phyloP scores from a whole-genome alignment of 768 basidiomycete genomes.

The Mycena pura region DNA sequence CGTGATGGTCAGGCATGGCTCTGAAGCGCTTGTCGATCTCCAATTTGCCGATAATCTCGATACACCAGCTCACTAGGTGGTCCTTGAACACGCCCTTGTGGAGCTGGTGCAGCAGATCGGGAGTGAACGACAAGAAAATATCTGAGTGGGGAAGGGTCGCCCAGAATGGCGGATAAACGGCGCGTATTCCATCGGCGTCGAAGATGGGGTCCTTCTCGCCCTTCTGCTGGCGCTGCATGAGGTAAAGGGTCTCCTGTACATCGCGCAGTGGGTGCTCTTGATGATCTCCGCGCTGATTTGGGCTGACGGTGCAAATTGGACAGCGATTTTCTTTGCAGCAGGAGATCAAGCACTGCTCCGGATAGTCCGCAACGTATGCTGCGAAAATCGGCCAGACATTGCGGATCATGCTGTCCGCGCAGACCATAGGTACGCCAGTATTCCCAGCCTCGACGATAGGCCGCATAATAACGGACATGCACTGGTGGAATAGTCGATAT shows the following conservation, averaged over 20 bases:
- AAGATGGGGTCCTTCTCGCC: constrained; percentile 22
- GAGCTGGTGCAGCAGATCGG: constrained; percentile 55
- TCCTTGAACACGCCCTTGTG: constrained; percentile 59
- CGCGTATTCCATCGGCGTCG: constrained; percentile 20
- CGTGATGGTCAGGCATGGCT: constrained; percentile 34
- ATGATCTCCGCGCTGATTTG: constrained; percentile 26
- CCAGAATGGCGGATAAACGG: constrained; percentile 46
- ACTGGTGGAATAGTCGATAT: constrained; percentile 43
- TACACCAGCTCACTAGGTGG: constrained; percentile 46
- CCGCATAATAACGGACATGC: constrained; percentile 33
- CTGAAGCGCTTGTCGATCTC: constrained; percentile 45
- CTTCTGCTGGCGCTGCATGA: constrained; percentile 26
- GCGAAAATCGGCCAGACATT: constrained; percentile 20
- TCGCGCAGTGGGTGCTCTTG: constrained; percentile 36
- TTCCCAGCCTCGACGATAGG: constrained; percentile 26
- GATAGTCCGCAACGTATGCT: constrained; percentile 21
- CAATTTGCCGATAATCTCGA: constrained; percentile 24
- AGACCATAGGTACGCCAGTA: constrained; percentile 21
- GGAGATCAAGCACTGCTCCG: constrained; percentile 9
- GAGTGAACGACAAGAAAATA: constrained; percentile 48
- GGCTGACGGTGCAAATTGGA: not conserved
- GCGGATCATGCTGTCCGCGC: constrained; percentile 11
- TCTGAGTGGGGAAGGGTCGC: constrained; percentile 43
- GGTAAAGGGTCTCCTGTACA: constrained; percentile 11
- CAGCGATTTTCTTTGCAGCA: constrained; percentile 25